Base-by-base conservation (phyloP, 495 filamentous ascomycete genomes). In the Aspergillus asperescens region DNA sequence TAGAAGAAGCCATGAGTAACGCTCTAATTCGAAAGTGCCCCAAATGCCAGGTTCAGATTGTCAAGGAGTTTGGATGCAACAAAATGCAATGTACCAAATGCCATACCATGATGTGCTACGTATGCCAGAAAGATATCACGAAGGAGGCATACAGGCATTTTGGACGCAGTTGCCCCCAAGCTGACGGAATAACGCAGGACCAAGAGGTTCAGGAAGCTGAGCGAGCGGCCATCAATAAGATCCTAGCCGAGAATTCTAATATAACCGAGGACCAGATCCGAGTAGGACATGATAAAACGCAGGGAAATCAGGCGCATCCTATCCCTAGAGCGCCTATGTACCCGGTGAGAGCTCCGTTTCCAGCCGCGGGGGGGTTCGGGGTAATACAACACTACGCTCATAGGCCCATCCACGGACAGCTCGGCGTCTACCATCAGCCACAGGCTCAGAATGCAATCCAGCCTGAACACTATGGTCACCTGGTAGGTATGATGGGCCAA, bases 1-100 rank as follows among this genome's bases (percentile, higher is more conserved):
- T 94, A 20, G 90, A 94, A 63, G 89, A 94, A 67, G 89, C 89
- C 3, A 90, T 89, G 84, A 88, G 84, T 1, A 76, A 77, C 29
- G 90, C 89, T 19, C 57, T 94, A 50, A 84, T 94, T 20, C 77
- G 89, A 16, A 65, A 56, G n/a, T 75, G 72, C 45, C 67, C 69
- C 1, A 82, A 74, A 31, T 95, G 90, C 76, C 88, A 88, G 24
- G 25, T 66, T 12, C 61, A 60, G 10, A 68, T 73, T 37, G 71
- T 94, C 62, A 95, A 94, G 62, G 78, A 84, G 49, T 65, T 72
- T 27, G 90, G 90, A 8, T 95, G 90, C 71, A 95, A 95, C 66
- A 94, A 90, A 69, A 85, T 95, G 72, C 74, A 60, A 0, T 95
- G 89, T 58, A 69, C 72, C 1, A 72, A 73, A 13, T 92, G 88